These are phyloP conservation scores for Agastache rugosa DNA, from an alignment of 257 asterid species.

Conservation along the genomic window DNA sequence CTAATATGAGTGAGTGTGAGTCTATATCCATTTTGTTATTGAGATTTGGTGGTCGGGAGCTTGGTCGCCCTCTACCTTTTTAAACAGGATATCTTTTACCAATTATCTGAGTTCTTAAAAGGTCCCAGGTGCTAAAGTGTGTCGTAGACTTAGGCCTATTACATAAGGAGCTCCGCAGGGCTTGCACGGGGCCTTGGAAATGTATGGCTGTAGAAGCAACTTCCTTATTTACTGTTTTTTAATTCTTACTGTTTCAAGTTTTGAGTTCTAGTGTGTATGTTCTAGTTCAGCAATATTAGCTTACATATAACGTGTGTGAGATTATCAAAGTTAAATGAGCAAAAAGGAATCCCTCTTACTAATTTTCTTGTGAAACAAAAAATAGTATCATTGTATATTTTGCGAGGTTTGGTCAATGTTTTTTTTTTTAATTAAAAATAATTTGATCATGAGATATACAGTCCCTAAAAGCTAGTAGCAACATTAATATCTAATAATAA, in stretches of 20 bases:
- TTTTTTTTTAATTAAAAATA: too few relatives aligned
- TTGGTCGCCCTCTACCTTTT: not conserved
- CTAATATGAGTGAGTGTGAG: not conserved
- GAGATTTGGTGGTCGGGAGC: not conserved
- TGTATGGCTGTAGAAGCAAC: not conserved
- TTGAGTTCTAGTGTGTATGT: not conserved
- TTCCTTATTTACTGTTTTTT: not conserved
- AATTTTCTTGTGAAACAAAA: not conserved
- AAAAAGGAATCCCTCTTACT: not conserved
- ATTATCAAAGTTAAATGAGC: not conserved
- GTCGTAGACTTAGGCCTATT: too few relatives aligned
- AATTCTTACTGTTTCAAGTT: not conserved
- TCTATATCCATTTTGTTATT: constrained; percentile 6
- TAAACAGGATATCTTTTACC: too few relatives aligned
- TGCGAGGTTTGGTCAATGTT: not conserved
- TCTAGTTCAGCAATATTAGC: not conserved
- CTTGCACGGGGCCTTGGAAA: not conserved
- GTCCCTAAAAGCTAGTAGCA: not conserved
- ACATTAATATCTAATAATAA: not conserved
- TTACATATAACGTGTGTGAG: too few relatives aligned
- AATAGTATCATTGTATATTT: not conserved
- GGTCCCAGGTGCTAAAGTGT: not conserved
- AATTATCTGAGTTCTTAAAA: not conserved
- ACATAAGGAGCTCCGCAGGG: not conserved
- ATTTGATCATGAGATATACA: not conserved